Evolutionary conservation across 257 asterid species (phyloP), one percentile per base, ranked within the genome.

Genomic region (Nicotiana paniculata): DNA sequence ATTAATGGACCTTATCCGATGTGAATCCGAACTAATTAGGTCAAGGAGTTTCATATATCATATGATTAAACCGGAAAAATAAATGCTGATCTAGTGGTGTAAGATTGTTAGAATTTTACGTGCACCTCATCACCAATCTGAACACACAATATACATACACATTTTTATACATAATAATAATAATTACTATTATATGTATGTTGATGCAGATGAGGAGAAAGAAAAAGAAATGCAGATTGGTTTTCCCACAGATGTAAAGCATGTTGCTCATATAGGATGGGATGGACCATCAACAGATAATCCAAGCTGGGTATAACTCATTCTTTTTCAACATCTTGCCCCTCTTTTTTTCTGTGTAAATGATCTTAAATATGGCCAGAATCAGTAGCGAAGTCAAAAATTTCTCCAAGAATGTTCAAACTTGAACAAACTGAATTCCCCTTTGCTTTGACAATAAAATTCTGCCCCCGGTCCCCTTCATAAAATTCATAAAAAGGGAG

Each of bases 201-300:
- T 55, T 81, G 28, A 79, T 82, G 88, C 90, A 91, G 98, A 94
- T 62, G 99, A 93, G 80, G 97, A 90, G 11, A 93, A 92, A 85
- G 92, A 91, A 80, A 84, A 86, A 35, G 93, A 92, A 5, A 89
- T 96, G 51, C 91, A 94, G 87, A 96, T 96, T 88, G 99, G 98
- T 32, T 84, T 90, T 18, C 99, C 98, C 72, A 94, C 98, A 68
- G 98, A 96, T 85, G 99, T 96, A 82, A 96, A 96, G 89, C 99
- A 96, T 83, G 98, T 96, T 67, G 98, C 98, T 83, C 99, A 96
- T 75, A 96, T 96, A 9, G 99, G 99, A 81, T 91, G 96, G 94
- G 98, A 95, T 85, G 99, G 98, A 26, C 92, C 98, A 32, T 85
- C 94, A 9, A 88, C 88, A 54, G 97, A 89, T 39, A 62, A 86